These are phyloP conservation scores for Monosporascus sp. DNA, from an alignment of 2,329 filamentous ascomycete genomes.

Conservation along the genomic window DNA sequence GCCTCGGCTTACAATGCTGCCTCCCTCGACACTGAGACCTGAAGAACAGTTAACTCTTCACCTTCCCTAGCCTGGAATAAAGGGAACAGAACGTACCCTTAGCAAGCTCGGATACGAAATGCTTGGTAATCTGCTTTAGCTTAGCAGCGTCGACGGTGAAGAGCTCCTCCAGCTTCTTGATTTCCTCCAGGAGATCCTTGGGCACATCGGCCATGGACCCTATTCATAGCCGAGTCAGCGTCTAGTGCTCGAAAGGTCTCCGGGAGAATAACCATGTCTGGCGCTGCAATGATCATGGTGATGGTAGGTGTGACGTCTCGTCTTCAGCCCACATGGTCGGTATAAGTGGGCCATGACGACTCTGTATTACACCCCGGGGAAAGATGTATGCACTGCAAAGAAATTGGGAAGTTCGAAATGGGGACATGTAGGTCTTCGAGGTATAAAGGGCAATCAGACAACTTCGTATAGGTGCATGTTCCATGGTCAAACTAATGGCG, in stretches of 20 bases:
- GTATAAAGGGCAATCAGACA: too few species aligned
- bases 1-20: constrained; percentile 71
- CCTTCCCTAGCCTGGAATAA: constrained; percentile 18
- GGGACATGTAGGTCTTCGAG: too few species aligned
- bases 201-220: constrained; percentile 90
- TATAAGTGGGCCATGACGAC: constrained; percentile 9
- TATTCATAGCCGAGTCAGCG: constrained; percentile 29
- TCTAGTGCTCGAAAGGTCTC: background rate
- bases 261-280: background rate
- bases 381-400: background rate
- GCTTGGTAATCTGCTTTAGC: constrained; percentile 84
- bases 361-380: background rate
- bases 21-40: constrained; percentile 83
- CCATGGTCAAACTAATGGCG: too few species aligned
- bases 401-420: too few species aligned
- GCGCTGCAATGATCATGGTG: constrained; percentile 8
- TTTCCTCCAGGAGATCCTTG: constrained; percentile 73
- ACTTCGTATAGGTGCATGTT: too few species aligned
- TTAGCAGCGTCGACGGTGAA: constrained; percentile 75
- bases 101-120: constrained; percentile 82
- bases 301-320: constrained; percentile 13
- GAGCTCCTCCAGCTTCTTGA: constrained; percentile 75
- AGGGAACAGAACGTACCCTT: constrained; percentile 54
- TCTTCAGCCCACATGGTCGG: constrained; percentile 5
- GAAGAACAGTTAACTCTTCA: constrained; percentile 1